A percentile compares a stretch with the other conserved stretches of the same genome.
These are phyloP conservation scores for Holtermanniella nyarrowii DNA, from an alignment of 768 basidiomycete genomes.

Conservation along the genomic window DNA sequence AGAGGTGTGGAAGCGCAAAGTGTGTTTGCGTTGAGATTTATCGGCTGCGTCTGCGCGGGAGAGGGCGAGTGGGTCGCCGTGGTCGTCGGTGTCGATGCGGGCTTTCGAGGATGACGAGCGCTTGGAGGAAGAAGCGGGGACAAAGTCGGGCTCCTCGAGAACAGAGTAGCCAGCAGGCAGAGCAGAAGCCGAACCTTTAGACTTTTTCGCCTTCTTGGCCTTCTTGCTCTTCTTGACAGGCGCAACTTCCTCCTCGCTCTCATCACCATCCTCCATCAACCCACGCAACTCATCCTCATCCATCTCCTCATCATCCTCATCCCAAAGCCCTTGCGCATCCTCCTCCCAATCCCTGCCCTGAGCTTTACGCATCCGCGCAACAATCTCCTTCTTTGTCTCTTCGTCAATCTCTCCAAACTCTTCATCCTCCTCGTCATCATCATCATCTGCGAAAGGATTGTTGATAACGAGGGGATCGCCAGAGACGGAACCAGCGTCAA, in stretches of 20 bases:
- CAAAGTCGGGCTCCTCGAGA: slow-evolving; percentile 68
- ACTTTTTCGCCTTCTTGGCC: slow-evolving; percentile 18
- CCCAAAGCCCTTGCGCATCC: slow-evolving; percentile 27
- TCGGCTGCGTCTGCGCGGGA: slow-evolving; percentile 65
- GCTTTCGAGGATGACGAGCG: slow-evolving; percentile 1
- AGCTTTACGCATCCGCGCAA: slow-evolving; percentile 7
- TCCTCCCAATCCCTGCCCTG: slow-evolving; percentile 30
- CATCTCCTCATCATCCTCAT: slow-evolving; percentile 32
- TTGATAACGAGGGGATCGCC: slow-evolving; percentile 21
- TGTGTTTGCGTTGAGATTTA: slow-evolving; percentile 68
- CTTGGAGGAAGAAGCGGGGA: slow-evolving; percentile 29
- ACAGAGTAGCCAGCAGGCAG: slow-evolving; percentile 45
- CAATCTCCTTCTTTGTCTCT: slow-evolving; percentile 31
- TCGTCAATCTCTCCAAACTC: slow-evolving; percentile 29
- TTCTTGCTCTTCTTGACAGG: slow-evolving; percentile 15
- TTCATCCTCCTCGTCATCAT: slow-evolving; percentile 45
- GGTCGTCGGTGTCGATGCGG: slow-evolving; percentile 43
- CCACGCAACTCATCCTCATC: slow-evolving; percentile 44
- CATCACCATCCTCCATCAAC: slow-evolving; percentile 50
- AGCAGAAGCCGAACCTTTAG: slow-evolving; percentile 33
- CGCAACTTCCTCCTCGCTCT: slow-evolving; percentile 13
- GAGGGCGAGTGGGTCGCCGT: slow-evolving; percentile 65
- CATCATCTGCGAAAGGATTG: slow-evolving; percentile 21
- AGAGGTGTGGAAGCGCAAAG: slow-evolving; percentile 84
- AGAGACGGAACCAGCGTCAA: slow-evolving; percentile 43